Percentiles rank a stretch among this genome's conserved stretches.
phyloP scores from a whole-genome alignment of 139 green algal genomes.

The Pedinophyceae sp. region DNA sequence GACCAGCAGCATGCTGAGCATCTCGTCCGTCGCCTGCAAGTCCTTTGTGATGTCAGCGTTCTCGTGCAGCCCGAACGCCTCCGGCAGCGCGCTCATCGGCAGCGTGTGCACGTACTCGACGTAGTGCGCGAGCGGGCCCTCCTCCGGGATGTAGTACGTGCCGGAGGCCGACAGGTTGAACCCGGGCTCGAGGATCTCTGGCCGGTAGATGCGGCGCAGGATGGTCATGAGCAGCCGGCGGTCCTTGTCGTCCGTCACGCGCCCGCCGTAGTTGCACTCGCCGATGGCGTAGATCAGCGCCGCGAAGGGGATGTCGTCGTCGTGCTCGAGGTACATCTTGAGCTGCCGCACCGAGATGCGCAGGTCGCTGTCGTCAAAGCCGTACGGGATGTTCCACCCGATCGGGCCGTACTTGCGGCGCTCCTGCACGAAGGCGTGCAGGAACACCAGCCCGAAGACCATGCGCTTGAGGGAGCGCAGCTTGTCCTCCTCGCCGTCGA shows the following conservation, averaged over 20 bases:
- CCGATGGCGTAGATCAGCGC: conserved; percentile 23
- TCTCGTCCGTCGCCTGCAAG: conserved; percentile 6
- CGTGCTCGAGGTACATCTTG: conserved; percentile 20
- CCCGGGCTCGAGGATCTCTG: conserved; percentile 9
- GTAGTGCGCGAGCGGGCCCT: not conserved
- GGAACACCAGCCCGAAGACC: conserved; percentile 42
- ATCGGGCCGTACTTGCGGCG: conserved; percentile 41
- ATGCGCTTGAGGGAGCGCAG: conserved; percentile 34
- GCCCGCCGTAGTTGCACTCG: conserved; percentile 30
- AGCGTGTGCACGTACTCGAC: conserved; percentile 13
- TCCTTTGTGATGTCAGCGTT: conserved; percentile 21
- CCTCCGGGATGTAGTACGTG: conserved; percentile 5
- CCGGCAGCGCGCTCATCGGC: conserved; percentile 12
- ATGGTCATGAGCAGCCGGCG: conserved; percentile 16
- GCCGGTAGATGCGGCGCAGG: conserved; percentile 4
- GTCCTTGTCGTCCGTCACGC: conserved; percentile 31
- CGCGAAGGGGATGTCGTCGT: conserved; percentile 12
- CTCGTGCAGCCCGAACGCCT: conserved; percentile 26
- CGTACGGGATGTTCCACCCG: conserved; percentile 34
- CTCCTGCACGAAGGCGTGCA: conserved; percentile 44
- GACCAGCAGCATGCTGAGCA: conserved; percentile 5
- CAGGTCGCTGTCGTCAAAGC: conserved; percentile 24
- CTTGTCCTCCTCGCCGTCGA: not conserved
- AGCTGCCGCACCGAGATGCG: conserved; percentile 24
- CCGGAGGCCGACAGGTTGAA: conserved; percentile 8